Evolutionary conservation across 345 rosid genomes (phyloP).

Genomic region (Xanthoceras sorbifolium): DNA sequence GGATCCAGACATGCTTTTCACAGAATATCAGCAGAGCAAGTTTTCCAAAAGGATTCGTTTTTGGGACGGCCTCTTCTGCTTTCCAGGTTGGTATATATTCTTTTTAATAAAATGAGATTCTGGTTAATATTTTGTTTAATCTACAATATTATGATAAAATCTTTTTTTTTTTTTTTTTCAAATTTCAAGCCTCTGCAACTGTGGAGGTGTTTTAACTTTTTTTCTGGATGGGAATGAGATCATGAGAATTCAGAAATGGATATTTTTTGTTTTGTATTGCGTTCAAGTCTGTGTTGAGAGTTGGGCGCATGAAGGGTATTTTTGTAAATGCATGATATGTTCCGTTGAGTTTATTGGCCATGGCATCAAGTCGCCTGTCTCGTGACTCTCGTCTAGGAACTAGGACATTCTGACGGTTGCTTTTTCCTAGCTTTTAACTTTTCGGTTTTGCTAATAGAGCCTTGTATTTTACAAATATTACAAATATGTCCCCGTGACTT

Average conservation of each 20-base stretch:
- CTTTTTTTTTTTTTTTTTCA: not conserved
- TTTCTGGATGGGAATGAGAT: not conserved
- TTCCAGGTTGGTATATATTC: conserved; percentile 39
- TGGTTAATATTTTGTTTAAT: not conserved
- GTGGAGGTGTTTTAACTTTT: not conserved
- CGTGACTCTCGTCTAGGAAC: not conserved
- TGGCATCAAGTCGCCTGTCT: not conserved
- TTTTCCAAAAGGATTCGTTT: conserved; percentile 54
- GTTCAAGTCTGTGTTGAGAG: not conserved
- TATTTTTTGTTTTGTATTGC: not conserved
- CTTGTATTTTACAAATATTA: not conserved
- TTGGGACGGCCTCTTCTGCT: conserved; percentile 65
- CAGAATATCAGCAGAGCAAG: conserved; percentile 43
- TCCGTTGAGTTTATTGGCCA: not conserved
- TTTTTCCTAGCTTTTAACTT: not conserved
- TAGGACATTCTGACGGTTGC: not conserved
- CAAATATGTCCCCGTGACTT: not conserved
- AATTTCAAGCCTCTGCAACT: not conserved
- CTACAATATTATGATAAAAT: not conserved
- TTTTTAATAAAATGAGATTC: not conserved
- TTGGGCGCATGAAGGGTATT: not conserved
- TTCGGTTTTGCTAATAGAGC: not conserved
- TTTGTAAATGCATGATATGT: not conserved
- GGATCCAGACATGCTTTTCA: conserved; percentile 26
- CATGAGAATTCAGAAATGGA: not conserved